Conservation (phyloP, 2,329 filamentous ascomycete species). For the Gliomastix tumulicola region DNA sequence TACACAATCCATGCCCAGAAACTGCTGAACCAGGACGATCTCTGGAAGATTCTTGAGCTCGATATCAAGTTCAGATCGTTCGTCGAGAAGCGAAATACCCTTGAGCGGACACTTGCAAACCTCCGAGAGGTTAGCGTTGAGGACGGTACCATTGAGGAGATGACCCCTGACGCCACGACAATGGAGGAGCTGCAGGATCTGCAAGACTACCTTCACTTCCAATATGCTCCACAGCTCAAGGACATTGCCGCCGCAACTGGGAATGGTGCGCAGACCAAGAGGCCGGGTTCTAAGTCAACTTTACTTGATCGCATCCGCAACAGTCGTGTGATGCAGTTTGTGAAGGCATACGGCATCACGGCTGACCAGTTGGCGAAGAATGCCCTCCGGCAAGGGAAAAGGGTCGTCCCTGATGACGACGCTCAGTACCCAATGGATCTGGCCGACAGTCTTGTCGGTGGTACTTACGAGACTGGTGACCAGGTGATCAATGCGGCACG, state of each 20-base stretch:
- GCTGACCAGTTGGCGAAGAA: slow-evolving; percentile 87
- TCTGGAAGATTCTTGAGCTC: slow-evolving; percentile 92
- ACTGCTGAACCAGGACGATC: slow-evolving; percentile 81
- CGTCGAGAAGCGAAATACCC: slow-evolving; percentile 81
- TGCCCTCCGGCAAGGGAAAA: slow-evolving; percentile 68
- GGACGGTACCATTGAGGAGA: slow-evolving; percentile 72
- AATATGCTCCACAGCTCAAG: slow-evolving; percentile 77
- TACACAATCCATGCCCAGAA: slow-evolving; percentile 77
- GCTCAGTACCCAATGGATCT: slow-evolving; percentile 75
- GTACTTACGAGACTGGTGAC: slow-evolving; percentile 68
- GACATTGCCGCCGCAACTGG: slow-evolving; percentile 63
- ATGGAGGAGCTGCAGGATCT: slow-evolving; percentile 96
- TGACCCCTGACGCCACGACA: slow-evolving; percentile 71
- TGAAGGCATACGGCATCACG: slow-evolving; percentile 83
- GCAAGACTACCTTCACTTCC: slow-evolving; percentile 94
- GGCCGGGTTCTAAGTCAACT: slow-evolving; percentile 75
- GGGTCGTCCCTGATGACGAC: slow-evolving; percentile 80
- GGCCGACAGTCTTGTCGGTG: slow-evolving; percentile 69
- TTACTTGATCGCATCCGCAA: slow-evolving; percentile 80
- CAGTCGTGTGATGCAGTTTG: slow-evolving; percentile 72
- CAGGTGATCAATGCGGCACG: slow-evolving; percentile 74
- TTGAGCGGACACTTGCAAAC: slow-evolving; percentile 73
- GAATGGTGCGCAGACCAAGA: slow-evolving; percentile 61
- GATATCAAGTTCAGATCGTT: slow-evolving; percentile 94
- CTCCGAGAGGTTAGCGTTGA: slow-evolving; percentile 57